These are phyloP conservation scores for Calocera viscosa DNA, from an alignment of 768 basidiomycete genomes.

Conservation along the genomic window DNA sequence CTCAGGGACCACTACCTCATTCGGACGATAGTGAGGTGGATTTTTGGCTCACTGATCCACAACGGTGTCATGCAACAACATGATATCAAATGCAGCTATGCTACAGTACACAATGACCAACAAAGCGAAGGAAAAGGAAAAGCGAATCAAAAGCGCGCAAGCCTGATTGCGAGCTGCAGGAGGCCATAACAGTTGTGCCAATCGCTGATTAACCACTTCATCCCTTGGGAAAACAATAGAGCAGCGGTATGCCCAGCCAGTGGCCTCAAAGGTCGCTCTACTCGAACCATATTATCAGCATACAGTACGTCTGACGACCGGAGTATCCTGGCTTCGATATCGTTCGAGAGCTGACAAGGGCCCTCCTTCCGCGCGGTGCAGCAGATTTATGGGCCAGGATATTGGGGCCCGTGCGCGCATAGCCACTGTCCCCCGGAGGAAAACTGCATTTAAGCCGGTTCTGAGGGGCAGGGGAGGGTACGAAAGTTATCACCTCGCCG, in stretches of 20 bases:
- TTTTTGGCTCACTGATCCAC: too few species aligned
- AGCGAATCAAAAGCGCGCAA: too few species aligned
- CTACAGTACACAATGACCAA: too few species aligned
- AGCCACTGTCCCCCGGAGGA: background rate
- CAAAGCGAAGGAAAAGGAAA: too few species aligned
- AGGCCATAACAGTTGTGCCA: background rate
- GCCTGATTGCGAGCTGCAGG: too few species aligned
- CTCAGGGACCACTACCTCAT: too few species aligned
- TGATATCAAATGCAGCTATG: too few species aligned
- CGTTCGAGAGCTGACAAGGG: constrained; percentile 1
- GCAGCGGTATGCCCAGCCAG: constrained; percentile 5
- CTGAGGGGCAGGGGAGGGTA: background rate
- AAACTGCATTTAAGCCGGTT: background rate
- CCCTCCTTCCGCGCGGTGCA: background rate
- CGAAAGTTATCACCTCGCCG: background rate
- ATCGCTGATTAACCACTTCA: background rate
- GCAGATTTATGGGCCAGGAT: background rate
- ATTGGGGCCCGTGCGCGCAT: background rate
- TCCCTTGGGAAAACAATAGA: background rate
- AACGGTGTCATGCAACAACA: too few species aligned
- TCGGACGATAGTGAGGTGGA: too few species aligned
- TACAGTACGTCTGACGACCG: background rate
- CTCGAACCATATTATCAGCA: constrained; percentile 5
- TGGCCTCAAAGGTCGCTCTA: background rate
- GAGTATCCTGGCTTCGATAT: background rate